phyloP scores from a whole-genome alignment of 2,329 filamentous ascomycete genomes.

The Endocalyx cinctus region DNA sequence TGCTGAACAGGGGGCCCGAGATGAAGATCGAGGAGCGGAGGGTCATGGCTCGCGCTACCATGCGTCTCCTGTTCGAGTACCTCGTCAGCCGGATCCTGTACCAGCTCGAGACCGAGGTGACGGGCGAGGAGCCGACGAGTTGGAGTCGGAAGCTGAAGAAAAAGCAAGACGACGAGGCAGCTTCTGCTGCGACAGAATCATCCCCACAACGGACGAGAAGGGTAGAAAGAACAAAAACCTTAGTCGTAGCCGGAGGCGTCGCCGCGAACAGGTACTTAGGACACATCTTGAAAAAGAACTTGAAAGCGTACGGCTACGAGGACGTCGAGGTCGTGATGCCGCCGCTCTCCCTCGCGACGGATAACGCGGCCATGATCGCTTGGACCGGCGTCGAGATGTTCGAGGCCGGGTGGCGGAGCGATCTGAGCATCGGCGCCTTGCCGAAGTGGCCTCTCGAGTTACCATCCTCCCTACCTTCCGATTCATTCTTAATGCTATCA shows the following conservation, averaged over 20 bases:
- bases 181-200: slow-evolving; percentile 3
- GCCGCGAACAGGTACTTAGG: slow-evolving; percentile 79
- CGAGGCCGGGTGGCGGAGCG: slow-evolving; percentile 65
- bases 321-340: slow-evolving; percentile 65
- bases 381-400: slow-evolving; percentile 95
- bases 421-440: slow-evolving; percentile 54
- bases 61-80: slow-evolving; percentile 85
- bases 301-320: slow-evolving; percentile 63
- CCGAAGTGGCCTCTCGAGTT: slow-evolving; percentile 73
- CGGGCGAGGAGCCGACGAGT: background rate
- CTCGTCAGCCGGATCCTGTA: slow-evolving; percentile 70
- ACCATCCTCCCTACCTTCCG: too few species aligned
- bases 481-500: too few species aligned
- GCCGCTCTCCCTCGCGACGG: slow-evolving; percentile 75
- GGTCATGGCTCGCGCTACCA: slow-evolving; percentile 65
- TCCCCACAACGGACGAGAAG: too few species aligned
- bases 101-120: slow-evolving; percentile 40
- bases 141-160: background rate
- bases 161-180: slow-evolving; percentile 17
- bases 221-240: slow-evolving; percentile 51
- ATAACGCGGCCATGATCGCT: slow-evolving; percentile 97
- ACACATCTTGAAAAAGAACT: slow-evolving; percentile 51
- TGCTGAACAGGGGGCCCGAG: slow-evolving; percentile 26
- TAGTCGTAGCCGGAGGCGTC: slow-evolving; percentile 88
- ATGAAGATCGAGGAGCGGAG: slow-evolving; percentile 58